A percentile compares a stretch with the other conserved stretches of the same genome.
These are phyloP conservation scores for Salvia rosmarinus DNA, from an alignment of 257 asterid genomes.

Conservation along the genomic window DNA sequence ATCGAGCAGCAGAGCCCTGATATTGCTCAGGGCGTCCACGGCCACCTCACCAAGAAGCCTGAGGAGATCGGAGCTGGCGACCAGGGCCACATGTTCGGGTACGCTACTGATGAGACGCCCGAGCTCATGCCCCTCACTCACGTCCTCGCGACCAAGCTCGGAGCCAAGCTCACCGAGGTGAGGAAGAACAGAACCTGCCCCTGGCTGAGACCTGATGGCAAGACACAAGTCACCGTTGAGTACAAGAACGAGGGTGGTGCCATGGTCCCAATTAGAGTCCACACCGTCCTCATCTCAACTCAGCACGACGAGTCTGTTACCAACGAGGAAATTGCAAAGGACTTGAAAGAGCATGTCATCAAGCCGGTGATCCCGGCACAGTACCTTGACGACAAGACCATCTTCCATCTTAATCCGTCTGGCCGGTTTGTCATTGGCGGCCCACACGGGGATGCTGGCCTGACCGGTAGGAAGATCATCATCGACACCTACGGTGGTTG, in stretches of 20 bases:
- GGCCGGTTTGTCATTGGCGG: slow-evolving; percentile 93
- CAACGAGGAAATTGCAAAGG: slow-evolving; percentile 69
- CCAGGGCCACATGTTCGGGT: slow-evolving; percentile 94
- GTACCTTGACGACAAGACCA: slow-evolving; percentile 82
- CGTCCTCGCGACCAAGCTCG: slow-evolving; percentile 91
- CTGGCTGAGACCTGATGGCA: slow-evolving; percentile 90
- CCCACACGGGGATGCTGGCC: slow-evolving; percentile 93
- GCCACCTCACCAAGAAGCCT: slow-evolving; percentile 88
- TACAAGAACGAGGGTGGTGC: slow-evolving; percentile 80
- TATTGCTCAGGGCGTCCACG: slow-evolving; percentile 94
- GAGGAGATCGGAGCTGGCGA: slow-evolving; percentile 98
- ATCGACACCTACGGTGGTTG: slow-evolving; percentile 92
- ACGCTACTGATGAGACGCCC: slow-evolving; percentile 90
- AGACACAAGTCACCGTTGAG: slow-evolving; percentile 90
- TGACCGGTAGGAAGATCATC: slow-evolving; percentile 84
- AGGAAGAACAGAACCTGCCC: slow-evolving; percentile 88
- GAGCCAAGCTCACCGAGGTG: slow-evolving; percentile 89
- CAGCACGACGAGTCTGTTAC: slow-evolving; percentile 92
- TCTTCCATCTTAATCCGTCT: slow-evolving; percentile 88
- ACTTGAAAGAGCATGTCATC: slow-evolving; percentile 83
- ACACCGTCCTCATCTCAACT: slow-evolving; percentile 87
- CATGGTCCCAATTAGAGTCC: slow-evolving; percentile 86
- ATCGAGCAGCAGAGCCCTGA: slow-evolving; percentile 95
- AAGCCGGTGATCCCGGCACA: slow-evolving; percentile 78
- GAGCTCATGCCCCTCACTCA: slow-evolving; percentile 94